Evolutionary conservation across 495 filamentous ascomycete genomes (phyloP).

Genomic region (Tuber umbilicatum): DNA sequence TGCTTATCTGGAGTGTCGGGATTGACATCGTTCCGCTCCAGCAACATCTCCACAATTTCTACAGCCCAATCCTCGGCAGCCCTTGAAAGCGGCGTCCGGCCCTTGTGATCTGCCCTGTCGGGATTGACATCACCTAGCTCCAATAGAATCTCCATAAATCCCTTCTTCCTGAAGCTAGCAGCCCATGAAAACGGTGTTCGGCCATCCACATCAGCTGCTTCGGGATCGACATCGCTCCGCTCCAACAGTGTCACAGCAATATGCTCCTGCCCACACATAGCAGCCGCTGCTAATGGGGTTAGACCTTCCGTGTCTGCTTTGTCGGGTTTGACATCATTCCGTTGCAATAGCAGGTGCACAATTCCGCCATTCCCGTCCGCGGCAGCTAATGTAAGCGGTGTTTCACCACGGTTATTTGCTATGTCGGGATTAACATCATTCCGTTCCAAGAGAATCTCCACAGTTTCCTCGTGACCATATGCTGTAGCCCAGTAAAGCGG

Average conservation of each 20-base stretch:
- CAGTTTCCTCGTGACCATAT: neutral
- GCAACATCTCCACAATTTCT: slow-evolving; percentile 39
- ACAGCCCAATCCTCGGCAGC: slow-evolving; percentile 40
- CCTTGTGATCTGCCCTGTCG: slow-evolving; percentile 10
- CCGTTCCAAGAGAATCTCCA: neutral
- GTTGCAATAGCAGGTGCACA: slow-evolving; percentile 38
- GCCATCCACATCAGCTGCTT: slow-evolving; percentile 10
- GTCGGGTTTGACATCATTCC: slow-evolving; percentile 16
- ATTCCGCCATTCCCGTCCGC: slow-evolving; percentile 36
- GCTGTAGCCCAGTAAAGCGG: slow-evolving; percentile 12
- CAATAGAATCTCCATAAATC: slow-evolving; percentile 23
- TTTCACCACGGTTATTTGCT: slow-evolving; percentile 4
- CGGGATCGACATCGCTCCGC: slow-evolving; percentile 36
- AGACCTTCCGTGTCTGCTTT: slow-evolving; percentile 3
- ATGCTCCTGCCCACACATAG: too few relatives aligned
- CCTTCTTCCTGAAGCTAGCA: too few relatives aligned
- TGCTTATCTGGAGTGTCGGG: slow-evolving; percentile 11
- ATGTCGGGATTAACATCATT: slow-evolving; percentile 28
- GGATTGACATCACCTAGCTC: slow-evolving; percentile 36
- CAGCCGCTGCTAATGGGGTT: too few relatives aligned
- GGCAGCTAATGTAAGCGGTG: slow-evolving; percentile 38
- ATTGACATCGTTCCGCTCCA: slow-evolving; percentile 12
- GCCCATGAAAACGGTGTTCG: slow-evolving; percentile 32
- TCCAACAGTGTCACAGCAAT: slow-evolving; percentile 31
- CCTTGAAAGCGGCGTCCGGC: slow-evolving; percentile 32